Percentiles rank a stretch among this genome's conserved stretches.
These are phyloP conservation scores for Pseudopediastrum boryanum DNA, from an alignment of 139 green algal genomes.

Conservation along the genomic window DNA sequence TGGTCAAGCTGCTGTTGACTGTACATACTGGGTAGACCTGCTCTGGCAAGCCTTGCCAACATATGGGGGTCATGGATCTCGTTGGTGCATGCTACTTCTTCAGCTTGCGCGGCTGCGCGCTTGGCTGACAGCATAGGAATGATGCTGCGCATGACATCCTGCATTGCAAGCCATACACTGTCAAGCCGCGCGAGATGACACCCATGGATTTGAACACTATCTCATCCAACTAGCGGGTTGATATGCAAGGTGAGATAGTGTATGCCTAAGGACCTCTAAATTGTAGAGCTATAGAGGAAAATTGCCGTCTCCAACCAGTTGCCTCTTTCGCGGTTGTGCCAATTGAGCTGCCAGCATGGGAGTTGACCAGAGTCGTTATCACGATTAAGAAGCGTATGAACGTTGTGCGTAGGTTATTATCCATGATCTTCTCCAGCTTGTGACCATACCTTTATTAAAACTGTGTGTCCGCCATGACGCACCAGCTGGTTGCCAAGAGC, in stretches of 20 bases:
- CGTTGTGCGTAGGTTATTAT: too few species aligned
- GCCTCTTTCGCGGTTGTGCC: too few species aligned
- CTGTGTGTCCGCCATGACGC: background rate
- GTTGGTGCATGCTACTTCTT: background rate
- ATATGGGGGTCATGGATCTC: background rate
- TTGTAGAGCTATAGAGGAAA: background rate
- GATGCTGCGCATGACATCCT: constrained; percentile 22
- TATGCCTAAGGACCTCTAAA: background rate
- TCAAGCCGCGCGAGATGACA: background rate
- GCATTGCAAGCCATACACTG: background rate
- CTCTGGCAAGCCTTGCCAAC: background rate
- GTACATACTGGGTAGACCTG: background rate
- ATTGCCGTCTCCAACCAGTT: background rate
- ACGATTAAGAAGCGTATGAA: too few species aligned
- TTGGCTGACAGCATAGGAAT: too few species aligned
- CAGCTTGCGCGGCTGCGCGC: background rate
- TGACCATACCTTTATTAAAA: background rate
- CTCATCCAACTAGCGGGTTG: background rate
- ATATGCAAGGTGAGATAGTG: background rate
- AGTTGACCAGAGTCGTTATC: too few species aligned
- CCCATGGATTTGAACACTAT: background rate
- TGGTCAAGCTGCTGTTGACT: background rate
- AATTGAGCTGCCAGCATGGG: too few species aligned
- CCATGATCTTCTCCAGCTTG: too few species aligned
- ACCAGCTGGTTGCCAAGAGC: constrained; percentile 9